A percentile compares a stretch with the other conserved stretches of the same genome.
Evolutionary conservation across 129 eudicot species (phyloP).

Genomic region (Mikania micrantha): DNA sequence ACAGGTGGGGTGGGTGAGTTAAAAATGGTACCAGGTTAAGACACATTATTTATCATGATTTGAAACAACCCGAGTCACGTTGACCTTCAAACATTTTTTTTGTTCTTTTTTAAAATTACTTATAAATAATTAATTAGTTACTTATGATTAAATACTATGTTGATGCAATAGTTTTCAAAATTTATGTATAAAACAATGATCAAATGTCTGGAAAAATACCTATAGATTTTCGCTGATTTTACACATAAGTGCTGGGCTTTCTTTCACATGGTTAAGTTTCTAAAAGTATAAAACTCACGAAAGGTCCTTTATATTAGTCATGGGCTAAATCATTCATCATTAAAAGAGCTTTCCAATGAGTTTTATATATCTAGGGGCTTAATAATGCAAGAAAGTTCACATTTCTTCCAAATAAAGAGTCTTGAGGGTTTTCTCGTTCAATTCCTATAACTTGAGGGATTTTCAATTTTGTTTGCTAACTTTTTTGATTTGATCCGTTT

Average conservation of each 20-base stretch:
- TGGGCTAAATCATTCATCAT: background rate
- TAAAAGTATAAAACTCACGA: background rate
- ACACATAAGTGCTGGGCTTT: background rate
- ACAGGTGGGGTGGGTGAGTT: background rate
- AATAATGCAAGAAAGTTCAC: background rate
- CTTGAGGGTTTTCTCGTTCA: background rate
- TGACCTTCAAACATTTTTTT: background rate
- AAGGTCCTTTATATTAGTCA: background rate
- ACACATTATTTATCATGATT: background rate
- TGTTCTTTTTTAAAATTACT: background rate
- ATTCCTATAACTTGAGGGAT: background rate
- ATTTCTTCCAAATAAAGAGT: background rate
- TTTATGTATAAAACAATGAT: background rate
- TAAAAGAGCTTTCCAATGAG: background rate
- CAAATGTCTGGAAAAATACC: background rate
- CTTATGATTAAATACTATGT: background rate
- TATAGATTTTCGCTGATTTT: background rate
- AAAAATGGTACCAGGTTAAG: background rate
- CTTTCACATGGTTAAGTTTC: background rate
- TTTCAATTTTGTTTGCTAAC: background rate
- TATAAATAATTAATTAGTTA: background rate
- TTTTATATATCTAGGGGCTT: background rate
- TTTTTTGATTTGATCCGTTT: background rate
- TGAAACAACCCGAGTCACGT: background rate
- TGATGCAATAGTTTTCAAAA: background rate